Percentiles rank a stretch among this genome's conserved stretches.
These are phyloP conservation scores for Paxillus involutus DNA, from an alignment of 768 basidiomycete genomes.

Conservation along the genomic window DNA sequence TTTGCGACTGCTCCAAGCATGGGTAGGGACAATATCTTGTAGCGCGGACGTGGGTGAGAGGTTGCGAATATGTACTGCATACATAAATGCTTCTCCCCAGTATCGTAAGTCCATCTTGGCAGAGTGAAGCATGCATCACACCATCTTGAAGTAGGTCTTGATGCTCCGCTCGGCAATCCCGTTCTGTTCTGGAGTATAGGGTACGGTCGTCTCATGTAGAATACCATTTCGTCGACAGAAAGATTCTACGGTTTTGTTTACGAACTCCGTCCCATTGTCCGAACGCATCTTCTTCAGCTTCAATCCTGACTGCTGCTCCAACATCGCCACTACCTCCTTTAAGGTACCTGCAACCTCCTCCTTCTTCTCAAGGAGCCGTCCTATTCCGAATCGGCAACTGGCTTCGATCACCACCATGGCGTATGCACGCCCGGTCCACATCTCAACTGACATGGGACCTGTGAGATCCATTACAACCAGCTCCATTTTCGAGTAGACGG, in stretches of 20 bases:
- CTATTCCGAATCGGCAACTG: too few species aligned
- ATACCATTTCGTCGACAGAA: slow-evolving; percentile 29
- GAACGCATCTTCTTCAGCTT: slow-evolving; percentile 13
- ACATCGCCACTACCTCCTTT: too few species aligned
- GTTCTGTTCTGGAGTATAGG: slow-evolving; percentile 39
- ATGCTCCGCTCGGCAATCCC: slow-evolving; percentile 39
- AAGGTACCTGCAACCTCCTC: too few species aligned
- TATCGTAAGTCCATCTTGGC: slow-evolving; percentile 22
- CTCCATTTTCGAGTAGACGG: too few species aligned
- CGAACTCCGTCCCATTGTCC: slow-evolving; percentile 35
- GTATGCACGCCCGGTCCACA: too few species aligned
- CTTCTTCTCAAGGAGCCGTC: too few species aligned
- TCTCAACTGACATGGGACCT: too few species aligned
- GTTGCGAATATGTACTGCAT: slow-evolving; percentile 32
- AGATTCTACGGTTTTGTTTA: slow-evolving; percentile 19
- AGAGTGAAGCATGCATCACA: slow-evolving; percentile 30
- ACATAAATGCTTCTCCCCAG: slow-evolving; percentile 32
- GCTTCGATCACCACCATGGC: too few species aligned
- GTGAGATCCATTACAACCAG: too few species aligned
- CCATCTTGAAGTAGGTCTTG: slow-evolving; percentile 29
- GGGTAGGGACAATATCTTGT: background rate
- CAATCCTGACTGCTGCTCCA: slow-evolving; percentile 13
- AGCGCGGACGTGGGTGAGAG: background rate
- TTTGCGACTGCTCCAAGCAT: slow-evolving; percentile 13
- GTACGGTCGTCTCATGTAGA: slow-evolving; percentile 30